These are phyloP conservation scores for Penicillium sp. DNA, from an alignment of 2,329 filamentous ascomycete genomes.

Conservation along the genomic window DNA sequence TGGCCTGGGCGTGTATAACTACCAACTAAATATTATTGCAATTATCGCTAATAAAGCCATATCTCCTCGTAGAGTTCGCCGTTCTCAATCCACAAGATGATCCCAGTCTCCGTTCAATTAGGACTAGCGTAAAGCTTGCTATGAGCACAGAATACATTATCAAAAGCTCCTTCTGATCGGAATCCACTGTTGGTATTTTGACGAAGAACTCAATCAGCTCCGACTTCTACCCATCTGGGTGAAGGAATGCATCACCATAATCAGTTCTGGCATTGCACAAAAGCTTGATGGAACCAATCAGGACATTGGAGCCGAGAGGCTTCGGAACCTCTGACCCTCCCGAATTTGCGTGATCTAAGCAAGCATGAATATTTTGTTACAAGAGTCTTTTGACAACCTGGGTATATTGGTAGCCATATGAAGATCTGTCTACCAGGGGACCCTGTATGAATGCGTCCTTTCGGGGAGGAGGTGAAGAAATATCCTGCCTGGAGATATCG, in stretches of 20 bases:
- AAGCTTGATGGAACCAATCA: background rate
- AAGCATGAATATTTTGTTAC: background rate
- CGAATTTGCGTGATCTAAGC: background rate
- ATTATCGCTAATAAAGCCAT: background rate
- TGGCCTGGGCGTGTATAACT: conserved; percentile 3
- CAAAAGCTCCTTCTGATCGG: background rate
- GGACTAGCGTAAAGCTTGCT: background rate
- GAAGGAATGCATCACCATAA: background rate
- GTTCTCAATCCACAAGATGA: too few species aligned
- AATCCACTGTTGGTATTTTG: background rate
- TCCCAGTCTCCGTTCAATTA: background rate
- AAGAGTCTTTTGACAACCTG: background rate
- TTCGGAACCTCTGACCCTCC: background rate
- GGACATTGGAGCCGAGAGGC: background rate
- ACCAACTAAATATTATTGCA: background rate
- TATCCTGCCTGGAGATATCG: background rate
- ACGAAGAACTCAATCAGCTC: background rate
- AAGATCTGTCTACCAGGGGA: background rate
- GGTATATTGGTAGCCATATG: background rate
- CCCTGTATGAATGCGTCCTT: background rate
- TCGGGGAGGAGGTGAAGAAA: background rate
- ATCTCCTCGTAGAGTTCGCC: background rate
- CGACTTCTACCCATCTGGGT: background rate
- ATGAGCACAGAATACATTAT: background rate
- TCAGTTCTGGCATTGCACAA: background rate